Evolutionary conservation across 1,284 basidiomycete genomes (phyloP), one percentile per base, ranked within the genome.

Genomic region (Retiboletus flavoniger): DNA sequence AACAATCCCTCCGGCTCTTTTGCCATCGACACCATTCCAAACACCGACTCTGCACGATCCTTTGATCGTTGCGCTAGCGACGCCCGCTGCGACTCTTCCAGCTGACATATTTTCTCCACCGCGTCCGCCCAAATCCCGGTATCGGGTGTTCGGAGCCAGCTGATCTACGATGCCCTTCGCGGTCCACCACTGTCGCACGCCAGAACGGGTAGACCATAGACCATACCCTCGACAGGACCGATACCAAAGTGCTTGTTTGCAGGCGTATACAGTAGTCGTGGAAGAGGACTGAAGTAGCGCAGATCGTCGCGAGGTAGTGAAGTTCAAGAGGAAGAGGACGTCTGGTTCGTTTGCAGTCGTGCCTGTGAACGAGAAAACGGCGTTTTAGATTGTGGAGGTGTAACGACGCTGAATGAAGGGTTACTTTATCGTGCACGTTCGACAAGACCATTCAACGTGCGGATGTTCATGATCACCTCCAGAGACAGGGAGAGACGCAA

Each of bases 221-320:
- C 83, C 94, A 98, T 98, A 0, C 86, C 95, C 71, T 99, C 97
- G 6, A 98, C 82, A 0, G 96, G 96, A 0, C 91, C 95, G 62
- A 99, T 98, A 2, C 96, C 96, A 68, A 99, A 97, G 71, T 99
- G 96, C 68, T 99, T 97, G 70, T 97, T 95, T 2, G 83, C 78
- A 0, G 97, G 96, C 0, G 97, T 99, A 71, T 99, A 99, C 4
- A 98, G 79, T 0, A 99, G 77, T 0, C 0, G 91, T 92, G 2
- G 79, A 80, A 0, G 82, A 67, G 1, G 83, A 78, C 14, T 78
- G 80, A 19, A 97, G 82, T 3, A 95, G 80, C 7, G 86, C 84
- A 0, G 89, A 84, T 31, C 93, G 87, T 66, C 96, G 93, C 0
- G 77, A 64, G 1, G 85, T 87, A 1, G 88, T 85, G 70, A 95